These are phyloP conservation scores for Aspergillus glaucus DNA, from an alignment of 2,329 filamentous ascomycete species.

Conservation along the genomic window DNA sequence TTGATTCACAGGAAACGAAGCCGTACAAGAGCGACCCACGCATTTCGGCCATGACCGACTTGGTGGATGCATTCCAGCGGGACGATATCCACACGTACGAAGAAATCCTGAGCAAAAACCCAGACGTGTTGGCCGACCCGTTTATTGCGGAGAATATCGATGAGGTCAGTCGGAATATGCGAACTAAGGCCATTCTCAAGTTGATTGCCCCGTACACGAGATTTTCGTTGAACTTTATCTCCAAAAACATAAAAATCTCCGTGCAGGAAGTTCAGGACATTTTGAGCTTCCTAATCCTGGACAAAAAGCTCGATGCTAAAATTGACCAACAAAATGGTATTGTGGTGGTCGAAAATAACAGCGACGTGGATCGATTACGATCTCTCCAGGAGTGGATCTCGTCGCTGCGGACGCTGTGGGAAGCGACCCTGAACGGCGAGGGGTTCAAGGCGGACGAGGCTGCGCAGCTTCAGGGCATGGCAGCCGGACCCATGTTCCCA, in stretches of 20 bases:
- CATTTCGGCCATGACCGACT: constrained; percentile 93
- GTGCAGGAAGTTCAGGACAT: constrained; percentile 89
- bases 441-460: constrained; percentile 49
- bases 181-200: constrained; percentile 89
- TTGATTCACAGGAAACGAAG: constrained; percentile 97
- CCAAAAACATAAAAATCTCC: constrained; percentile 78
- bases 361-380: constrained; percentile 62
- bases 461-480: constrained; percentile 19
- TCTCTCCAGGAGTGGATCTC: constrained; percentile 67
- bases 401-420: constrained; percentile 64
- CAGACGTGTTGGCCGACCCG: constrained; percentile 80
- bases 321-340: constrained; percentile 85
- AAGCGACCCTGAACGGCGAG: constrained; percentile 67
- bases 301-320: constrained; percentile 76
- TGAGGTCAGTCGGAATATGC: constrained; percentile 96
- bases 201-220: constrained; percentile 91
- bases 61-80: constrained; percentile 92
- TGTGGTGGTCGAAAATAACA: constrained; percentile 69
- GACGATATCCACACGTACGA: constrained; percentile 93
- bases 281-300: constrained; percentile 86
- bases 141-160: constrained; percentile 99
- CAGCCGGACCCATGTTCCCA: constrained; percentile 21
- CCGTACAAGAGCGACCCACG: constrained; percentile 94
- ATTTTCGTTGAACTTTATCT: constrained; percentile 83
- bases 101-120: constrained; percentile 76